Conservation (phyloP, 2,329 filamentous ascomycete genomes). For the Diplodia mutila region DNA sequence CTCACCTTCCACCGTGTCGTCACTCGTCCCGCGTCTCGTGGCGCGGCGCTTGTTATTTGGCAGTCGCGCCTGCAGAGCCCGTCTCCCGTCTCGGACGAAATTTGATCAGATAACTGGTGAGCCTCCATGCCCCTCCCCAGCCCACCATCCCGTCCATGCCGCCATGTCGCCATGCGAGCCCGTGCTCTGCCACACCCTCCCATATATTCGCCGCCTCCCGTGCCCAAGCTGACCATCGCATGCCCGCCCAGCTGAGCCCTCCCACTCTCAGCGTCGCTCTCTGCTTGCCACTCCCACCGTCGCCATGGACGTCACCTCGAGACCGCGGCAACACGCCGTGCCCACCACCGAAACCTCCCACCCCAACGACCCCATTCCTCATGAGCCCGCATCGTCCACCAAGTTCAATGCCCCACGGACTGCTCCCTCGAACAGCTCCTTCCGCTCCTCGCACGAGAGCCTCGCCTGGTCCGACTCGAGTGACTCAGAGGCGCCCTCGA, state of each 20-base stretch:
- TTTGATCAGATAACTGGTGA: conserved; percentile 26
- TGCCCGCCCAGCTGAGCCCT: not conserved
- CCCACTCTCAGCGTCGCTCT: conserved; percentile 20
- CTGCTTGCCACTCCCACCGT: conserved; percentile 30
- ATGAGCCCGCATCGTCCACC: conserved; percentile 43
- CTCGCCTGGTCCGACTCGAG: conserved; percentile 47
- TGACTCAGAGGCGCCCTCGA: conserved; percentile 49
- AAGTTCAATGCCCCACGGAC: conserved; percentile 36
- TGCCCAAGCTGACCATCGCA: conserved; percentile 5
- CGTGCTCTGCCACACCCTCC: not conserved
- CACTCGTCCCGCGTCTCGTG: conserved; percentile 16
- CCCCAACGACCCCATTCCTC: conserved; percentile 51
- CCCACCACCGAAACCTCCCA: conserved; percentile 50
- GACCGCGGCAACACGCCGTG: conserved; percentile 42
- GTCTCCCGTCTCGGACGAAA: conserved; percentile 20
- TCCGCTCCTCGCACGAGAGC: conserved; percentile 47
- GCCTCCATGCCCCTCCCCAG: conserved; percentile 16
- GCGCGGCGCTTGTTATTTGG: conserved; percentile 23
- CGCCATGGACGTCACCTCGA: conserved; percentile 30
- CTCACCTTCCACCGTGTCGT: conserved; percentile 23
- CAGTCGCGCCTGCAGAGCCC: conserved; percentile 13
- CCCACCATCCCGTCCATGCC: not conserved
- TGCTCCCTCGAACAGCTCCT: conserved; percentile 40
- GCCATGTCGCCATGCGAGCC: not conserved
- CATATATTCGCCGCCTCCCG: conserved; percentile 14